Evolutionary conservation across 106 monocot species (phyloP), one percentile per base, ranked within the genome.

Genomic region (Gastrodia elata): DNA sequence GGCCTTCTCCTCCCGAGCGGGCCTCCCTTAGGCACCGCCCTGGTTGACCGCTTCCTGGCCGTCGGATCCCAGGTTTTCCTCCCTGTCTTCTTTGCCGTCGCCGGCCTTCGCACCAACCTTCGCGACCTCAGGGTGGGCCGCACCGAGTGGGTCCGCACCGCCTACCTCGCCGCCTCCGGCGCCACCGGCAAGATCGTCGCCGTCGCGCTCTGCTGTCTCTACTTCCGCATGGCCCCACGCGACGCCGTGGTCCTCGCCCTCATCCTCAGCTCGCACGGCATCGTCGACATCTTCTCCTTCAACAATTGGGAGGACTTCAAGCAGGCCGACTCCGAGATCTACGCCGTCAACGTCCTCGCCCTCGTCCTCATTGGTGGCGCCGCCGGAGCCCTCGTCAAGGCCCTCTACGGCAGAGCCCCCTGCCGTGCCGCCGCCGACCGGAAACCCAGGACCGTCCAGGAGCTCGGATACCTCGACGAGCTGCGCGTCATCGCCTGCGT

Each of bases 401-500:
- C 64, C 57, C 18, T 72, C 16, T 90, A 89, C 83, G 38, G 82
- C 1, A 44, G 8, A 3, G 7, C 57, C 5, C 90, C 89, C 0
- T 55, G 79, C 8, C n/a, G 40, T 10, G 75, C 34, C 16, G 77
- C 75, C 65, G 49, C 72, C 9, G 71, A 58, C 14, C 73, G 76
- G 76, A 85, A 76, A 43, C 81, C 77, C 3, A 71, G 80, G 15
- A 90, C 82, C 8, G 58, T 80, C 6, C 72, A 82, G 56, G 75
- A 74, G 58, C 39, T 42, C 15, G 59, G 25, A 44, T 46, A 36
- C 5, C 37, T 74, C 58, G 39, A 49, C 3, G 87, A 87, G 73
- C 81, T 87, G 70, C 87, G 92, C 44, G 43, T 87, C 68, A 73
- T 92, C 6, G 73, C 86, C 7, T 92, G 92, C 64, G 78, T 84